Evolutionary conservation across 441 rosid genomes (phyloP), one percentile per base, ranked within the genome.

Genomic region (Brassica hybrid): DNA sequence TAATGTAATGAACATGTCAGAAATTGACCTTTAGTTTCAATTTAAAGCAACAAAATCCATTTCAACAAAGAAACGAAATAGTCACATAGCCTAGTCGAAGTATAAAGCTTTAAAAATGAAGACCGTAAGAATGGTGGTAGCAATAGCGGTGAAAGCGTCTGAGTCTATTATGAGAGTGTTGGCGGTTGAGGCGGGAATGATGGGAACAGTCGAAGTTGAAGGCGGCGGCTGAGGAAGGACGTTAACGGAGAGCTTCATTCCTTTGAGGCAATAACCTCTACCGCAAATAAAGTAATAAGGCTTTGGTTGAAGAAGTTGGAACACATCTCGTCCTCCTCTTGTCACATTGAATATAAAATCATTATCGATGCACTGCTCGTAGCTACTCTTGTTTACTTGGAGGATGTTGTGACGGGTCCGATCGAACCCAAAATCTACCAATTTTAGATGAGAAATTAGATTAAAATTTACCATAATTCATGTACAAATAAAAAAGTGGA

Each of bases 331-430:
- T 2, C 91, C 93, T 16, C 93, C 94, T 0, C 80, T 62, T 2
- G 94, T 91, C 1, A 87, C 66, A 74, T 91, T 91, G n/a, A 18
- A 60, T 21, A 86, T 79, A 85, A 77, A 91, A 25, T 71, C 84
- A 8, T 30, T 76, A 5, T 84, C 84, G 11, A 74, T 67, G 80
- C 93, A 89, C 11, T 14, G 67, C 17, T 85, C 85, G 38, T 86
- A 89, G 58, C 81, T 83, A 12, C 84, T 87, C 83, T 86, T 36
- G 85, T 87, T 87, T 73, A 89, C 93, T 82, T 86, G 87, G 17
- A 89, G 78, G 8, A 86, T 84, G 77, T 82, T 86, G 79, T 82
- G 83, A 30, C 50, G 54, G 4, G 61, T 60, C 79, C 81, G 79
- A 78, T 89, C 67, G 4, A 86, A 86, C 41, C 83, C 72, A 62